Evolutionary conservation across 441 rosid species (phyloP), one percentile per base, ranked within the genome.

Genomic region (Pelargonium australe): DNA sequence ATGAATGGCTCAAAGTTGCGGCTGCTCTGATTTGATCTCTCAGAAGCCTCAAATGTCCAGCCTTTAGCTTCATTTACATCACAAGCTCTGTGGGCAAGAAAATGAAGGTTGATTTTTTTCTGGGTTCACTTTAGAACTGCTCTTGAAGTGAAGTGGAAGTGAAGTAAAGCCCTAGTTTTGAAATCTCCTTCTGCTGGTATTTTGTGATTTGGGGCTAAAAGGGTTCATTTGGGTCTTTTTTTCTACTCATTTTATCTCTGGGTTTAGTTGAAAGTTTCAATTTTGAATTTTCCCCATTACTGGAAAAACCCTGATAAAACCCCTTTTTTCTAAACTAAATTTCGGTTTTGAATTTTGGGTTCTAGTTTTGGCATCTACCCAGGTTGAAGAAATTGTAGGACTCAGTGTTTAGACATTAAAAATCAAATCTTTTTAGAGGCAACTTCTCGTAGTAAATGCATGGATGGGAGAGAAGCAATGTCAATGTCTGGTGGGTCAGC

Each of bases 381-480:
- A 34, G 40, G 40, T 69, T 51, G 43, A 68, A 63, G 72, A 65
- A 73, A 53, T 65, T 72, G 51, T 67, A 77, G 70, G 60, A 10
- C 44, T 64, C 70, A n/a, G 58, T 63, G 57, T 79, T 67, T 68
- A 68, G 67, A 75, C 40, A 20, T 47, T 44, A 25, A 65, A 72
- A 63, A 60, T 69, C 25, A 12, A 79, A 63, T 69, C 62, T 74
- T 70, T 34, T 58, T 55, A 57, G 62, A 75, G 68, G 73, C 67
- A 57, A 44, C 40, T 77, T 57, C 65, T 17, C 23, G 63, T 47
- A 68, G 88, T 92, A 83, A 83, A 92, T 95, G 96, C 88, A 95
- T 95, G 99, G 99, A 95, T 83, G 95, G 96, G 68, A 87, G 94
- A 88, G 99, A 90, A 84, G 98, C 92, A 65, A 90, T 90, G 92